A percentile compares a stretch with the other conserved stretches of the same genome.
These are phyloP conservation scores for Protomyces pachydermus DNA, from an alignment of 1,139 yeast species.

Conservation along the genomic window DNA sequence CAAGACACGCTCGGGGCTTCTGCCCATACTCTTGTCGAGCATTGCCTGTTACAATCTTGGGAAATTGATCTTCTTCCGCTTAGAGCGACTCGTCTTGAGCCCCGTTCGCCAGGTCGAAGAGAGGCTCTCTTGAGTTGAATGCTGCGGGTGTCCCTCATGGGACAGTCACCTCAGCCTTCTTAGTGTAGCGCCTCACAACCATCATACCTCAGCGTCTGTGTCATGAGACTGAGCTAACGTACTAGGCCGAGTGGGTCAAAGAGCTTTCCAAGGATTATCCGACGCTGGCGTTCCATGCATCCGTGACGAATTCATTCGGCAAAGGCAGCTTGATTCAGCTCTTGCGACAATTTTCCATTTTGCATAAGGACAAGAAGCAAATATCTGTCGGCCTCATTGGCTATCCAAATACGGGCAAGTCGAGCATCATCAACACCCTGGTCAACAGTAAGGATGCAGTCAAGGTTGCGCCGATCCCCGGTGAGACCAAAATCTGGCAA, in stretches of 20 bases:
- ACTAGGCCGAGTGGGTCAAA: slow-evolving; percentile 97
- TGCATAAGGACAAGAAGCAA: slow-evolving; percentile 91
- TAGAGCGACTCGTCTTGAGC: slow-evolving; percentile 51
- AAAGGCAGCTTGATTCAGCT: slow-evolving; percentile 92
- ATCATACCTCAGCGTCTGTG: neutral
- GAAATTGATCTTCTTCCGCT: slow-evolving; percentile 49
- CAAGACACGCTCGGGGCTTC: slow-evolving; percentile 43
- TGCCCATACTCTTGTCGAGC: slow-evolving; percentile 45
- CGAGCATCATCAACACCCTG: slow-evolving; percentile 88
- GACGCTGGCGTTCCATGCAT: slow-evolving; percentile 95
- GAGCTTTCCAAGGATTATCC: slow-evolving; percentile 87
- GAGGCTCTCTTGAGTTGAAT: slow-evolving; percentile 28
- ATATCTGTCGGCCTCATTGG: slow-evolving; percentile 97
- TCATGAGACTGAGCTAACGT: slow-evolving; percentile 4
- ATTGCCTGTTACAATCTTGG: slow-evolving; percentile 95
- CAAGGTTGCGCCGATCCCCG: slow-evolving; percentile 92
- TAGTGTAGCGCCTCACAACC: slow-evolving; percentile 43
- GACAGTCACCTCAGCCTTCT: slow-evolving; percentile 35
- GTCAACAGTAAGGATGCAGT: slow-evolving; percentile 92
- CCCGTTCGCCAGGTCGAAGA: slow-evolving; percentile 36
- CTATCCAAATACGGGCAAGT: slow-evolving; percentile 95
- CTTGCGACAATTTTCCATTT: slow-evolving; percentile 81
- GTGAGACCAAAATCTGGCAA: slow-evolving; percentile 99
- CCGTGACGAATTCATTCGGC: slow-evolving; percentile 95
- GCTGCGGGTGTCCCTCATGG: slow-evolving; percentile 3